Base-by-base conservation (phyloP, 2,329 filamentous ascomycete genomes). In the Diaporthe vaccinii region DNA sequence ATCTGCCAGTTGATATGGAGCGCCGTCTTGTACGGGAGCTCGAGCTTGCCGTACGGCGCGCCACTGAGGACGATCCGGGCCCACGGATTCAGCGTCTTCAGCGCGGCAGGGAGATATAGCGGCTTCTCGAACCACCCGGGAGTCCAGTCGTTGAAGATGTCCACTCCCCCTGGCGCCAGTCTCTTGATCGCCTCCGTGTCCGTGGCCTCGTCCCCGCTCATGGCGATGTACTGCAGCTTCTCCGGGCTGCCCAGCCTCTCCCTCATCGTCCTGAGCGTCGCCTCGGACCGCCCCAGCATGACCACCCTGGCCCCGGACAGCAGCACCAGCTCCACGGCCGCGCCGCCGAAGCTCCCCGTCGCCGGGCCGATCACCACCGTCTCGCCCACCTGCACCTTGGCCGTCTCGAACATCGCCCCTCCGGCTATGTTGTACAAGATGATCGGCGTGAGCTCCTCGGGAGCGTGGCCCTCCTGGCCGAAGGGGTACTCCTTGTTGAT, bases 271-370 rank as follows among this genome's bases (percentile, higher is more conserved):
- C 39, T 20, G 41, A 86, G 77, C 28, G 76, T 74, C 14, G 77
- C 75, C 70, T 80, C 74, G 75, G 85, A 86, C 39, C 86, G 79
- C 1, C 87, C 86, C 79, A 87, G 82, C 3, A 87, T 86, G 68
- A 89, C 77, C 1, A 88, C 86, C 17, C 78, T 82, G 7, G 85
- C 86, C 0, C 86, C 87, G 83, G 87, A 85, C 0, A 85, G 83
- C 4, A 86, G 62, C 0, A 86, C 86, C 2, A 86, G 80, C 2
- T 80, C 71, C 0, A 87, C 85, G 1, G 81, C 85, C 1, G 82
- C 83, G 17, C 85, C 82, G 5, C 86, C 84, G 77, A 84, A 88
- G 0, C 75, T 74, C 0, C 86, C 86, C 0, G 85, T 87, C n/a
- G 86, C 86, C 3, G 86, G 86, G 57, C 77, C 78, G 0, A 88